Evolutionary conservation across 768 basidiomycete species (phyloP).

Genomic region (Sporobolomyces pararoseus): DNA sequence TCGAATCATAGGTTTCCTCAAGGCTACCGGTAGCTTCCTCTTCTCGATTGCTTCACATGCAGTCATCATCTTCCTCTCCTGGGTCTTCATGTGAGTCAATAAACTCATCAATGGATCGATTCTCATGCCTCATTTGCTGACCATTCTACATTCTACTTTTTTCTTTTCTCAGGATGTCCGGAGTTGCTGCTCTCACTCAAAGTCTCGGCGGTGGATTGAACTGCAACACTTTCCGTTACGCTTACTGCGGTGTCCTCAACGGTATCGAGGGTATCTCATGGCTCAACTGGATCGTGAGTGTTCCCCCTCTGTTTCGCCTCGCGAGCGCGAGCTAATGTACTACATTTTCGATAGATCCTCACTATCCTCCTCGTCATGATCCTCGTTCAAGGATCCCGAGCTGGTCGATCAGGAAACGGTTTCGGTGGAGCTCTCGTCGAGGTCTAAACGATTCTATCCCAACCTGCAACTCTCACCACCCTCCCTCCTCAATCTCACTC

Average conservation of each 20-base stretch:
- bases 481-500: background rate
- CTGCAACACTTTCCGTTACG: constrained; percentile 16
- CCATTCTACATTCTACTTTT: no score
- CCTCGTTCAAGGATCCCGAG: constrained; percentile 20
- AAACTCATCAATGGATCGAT: no score
- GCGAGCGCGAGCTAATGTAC: background rate
- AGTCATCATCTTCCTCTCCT: constrained; percentile 42
- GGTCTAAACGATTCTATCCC: constrained; percentile 10
- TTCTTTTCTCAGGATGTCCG: constrained; percentile 37
- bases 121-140: no score
- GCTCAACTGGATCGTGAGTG: constrained; percentile 42
- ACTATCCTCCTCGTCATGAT: constrained; percentile 28
- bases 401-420: constrained; percentile 38
- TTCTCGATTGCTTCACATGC: constrained; percentile 44
- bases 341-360: constrained; percentile 17
- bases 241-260: constrained; percentile 42
- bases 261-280: constrained; percentile 43
- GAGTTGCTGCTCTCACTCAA: constrained; percentile 39
- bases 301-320: background rate
- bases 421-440: constrained; percentile 35
- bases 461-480: background rate
- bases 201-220: constrained; percentile 24
- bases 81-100: constrained; percentile 43
- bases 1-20: constrained; percentile 31
- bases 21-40: constrained; percentile 40